These are phyloP conservation scores for Candida easanensis DNA, from an alignment of 805 yeast genomes.

Conservation along the genomic window DNA sequence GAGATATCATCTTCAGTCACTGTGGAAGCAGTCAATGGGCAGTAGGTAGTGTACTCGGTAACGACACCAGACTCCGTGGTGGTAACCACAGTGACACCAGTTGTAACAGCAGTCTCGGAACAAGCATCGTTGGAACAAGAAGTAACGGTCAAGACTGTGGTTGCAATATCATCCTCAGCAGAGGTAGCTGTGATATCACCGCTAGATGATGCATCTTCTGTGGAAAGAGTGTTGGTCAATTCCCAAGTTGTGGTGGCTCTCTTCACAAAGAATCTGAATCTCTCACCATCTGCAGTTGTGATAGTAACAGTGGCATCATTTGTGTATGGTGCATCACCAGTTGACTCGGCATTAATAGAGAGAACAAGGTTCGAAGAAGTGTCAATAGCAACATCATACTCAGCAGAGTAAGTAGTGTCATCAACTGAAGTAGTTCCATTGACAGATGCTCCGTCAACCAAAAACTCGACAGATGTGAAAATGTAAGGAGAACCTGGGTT, in stretches of 20 bases:
- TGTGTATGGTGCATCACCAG: slow-evolving; percentile 24
- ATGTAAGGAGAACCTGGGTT: slow-evolving; percentile 21
- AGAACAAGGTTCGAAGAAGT: slow-evolving; percentile 11
- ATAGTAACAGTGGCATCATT: slow-evolving; percentile 14
- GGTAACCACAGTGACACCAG: slow-evolving; percentile 23
- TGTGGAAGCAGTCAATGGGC: slow-evolving; percentile 21
- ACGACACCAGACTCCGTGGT: slow-evolving; percentile 9
- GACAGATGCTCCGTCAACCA: no score
- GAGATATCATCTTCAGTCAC: slow-evolving; percentile 27
- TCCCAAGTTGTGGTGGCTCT: slow-evolving; percentile 13
- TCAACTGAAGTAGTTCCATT: no score
- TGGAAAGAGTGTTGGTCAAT: slow-evolving; percentile 8
- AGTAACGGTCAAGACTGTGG: slow-evolving; percentile 29
- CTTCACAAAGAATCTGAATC: slow-evolving; percentile 19
- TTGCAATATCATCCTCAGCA: slow-evolving; percentile 2
- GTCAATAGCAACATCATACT: slow-evolving; percentile 12
- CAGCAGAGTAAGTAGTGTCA: slow-evolving; percentile 8
- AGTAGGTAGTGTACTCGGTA: slow-evolving; percentile 21
- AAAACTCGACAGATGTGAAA: slow-evolving; percentile 17
- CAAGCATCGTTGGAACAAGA: slow-evolving; percentile 17
- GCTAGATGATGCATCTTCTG: slow-evolving; percentile 17
- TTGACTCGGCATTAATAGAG: slow-evolving; percentile 17
- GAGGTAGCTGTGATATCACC: slow-evolving; percentile 7
- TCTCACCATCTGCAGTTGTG: slow-evolving; percentile 20
- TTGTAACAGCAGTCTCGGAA: slow-evolving; percentile 2